Base-by-base conservation (phyloP, 2,329 filamentous ascomycete species). In the Tolypocladium cylindrosporum region DNA sequence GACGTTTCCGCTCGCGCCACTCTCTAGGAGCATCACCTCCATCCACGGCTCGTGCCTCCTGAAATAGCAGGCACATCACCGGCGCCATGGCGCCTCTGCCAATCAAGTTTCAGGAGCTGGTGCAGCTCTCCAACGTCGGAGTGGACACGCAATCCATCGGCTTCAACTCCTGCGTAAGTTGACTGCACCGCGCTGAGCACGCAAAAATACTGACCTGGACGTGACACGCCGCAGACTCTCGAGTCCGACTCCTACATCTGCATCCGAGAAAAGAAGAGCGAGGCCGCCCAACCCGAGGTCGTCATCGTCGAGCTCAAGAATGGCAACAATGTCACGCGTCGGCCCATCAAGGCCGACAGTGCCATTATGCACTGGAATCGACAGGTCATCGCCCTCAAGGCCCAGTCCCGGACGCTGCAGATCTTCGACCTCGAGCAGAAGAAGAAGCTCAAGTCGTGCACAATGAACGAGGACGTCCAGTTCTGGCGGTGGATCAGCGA, bases 401-500 rank as follows among this genome's bases (percentile, higher is more conserved):
- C 94, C 54, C 91, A 97, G 74, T 89, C 88, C 63, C 85, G 91
- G 71, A 99, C 94, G 65, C 84, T 99, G 61, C 95, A 99, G 79
- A 96, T 99, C 73, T 99, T 99, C 76, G 93, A 99, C 74, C 83
- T 99, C 60, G 87, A 86, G 67, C 84, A 88, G 68, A 99, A 97
- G 80, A 85, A 88, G 75, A 97, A 97, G 82, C 83, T 99, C 69
- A 97, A 97, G 83, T 96, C 93, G 45, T 88, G 92, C 60, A 91
- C 89, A 57, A 97, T 97, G 89, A 91, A 88, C 69, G 94, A 97
- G 74, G 94, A 99, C 75, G 91, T 99, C 56, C 88, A 94, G 61
- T 99, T 96, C 81, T 99, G 94, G 95, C 96, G 96, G 78, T 99
- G 94, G 94, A 91, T 95, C 76, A 96, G 87, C 75, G 90, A 96